These are phyloP conservation scores for Daedaleopsis nitida DNA, from an alignment of 768 basidiomycete genomes.

Conservation along the genomic window DNA sequence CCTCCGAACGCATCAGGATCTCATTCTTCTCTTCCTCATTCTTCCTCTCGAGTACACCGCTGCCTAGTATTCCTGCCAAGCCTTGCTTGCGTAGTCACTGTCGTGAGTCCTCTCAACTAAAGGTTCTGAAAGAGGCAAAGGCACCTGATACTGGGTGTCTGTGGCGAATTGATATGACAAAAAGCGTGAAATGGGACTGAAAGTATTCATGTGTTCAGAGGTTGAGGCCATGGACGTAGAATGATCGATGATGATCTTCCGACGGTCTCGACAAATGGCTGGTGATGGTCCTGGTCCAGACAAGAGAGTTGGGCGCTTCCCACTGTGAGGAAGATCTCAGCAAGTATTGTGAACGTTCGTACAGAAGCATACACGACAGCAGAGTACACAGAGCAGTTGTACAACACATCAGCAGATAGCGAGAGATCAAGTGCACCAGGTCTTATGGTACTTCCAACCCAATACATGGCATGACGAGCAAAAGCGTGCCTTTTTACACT, in stretches of 20 bases:
- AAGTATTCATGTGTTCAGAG: not conserved
- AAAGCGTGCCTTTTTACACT: conserved; percentile 23
- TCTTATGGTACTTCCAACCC: conserved; percentile 27
- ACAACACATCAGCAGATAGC: too few species aligned
- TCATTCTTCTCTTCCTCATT: conserved; percentile 46
- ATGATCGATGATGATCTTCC: too few species aligned
- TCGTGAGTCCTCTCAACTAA: not conserved
- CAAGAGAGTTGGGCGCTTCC: too few species aligned
- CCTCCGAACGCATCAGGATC: conserved; percentile 51
- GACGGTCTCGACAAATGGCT: too few species aligned
- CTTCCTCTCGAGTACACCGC: conserved; percentile 38
- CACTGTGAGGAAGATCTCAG: too few species aligned
- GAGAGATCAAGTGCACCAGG: conserved; percentile 17
- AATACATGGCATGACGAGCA: conserved; percentile 19
- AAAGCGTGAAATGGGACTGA: conserved; percentile 30
- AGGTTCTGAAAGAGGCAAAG: conserved; percentile 2
- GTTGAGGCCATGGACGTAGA: too few species aligned
- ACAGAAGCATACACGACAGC: not conserved
- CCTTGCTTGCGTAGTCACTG: conserved; percentile 55
- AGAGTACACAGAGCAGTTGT: too few species aligned
- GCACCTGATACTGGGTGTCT: conserved; percentile 63
- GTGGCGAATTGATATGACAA: conserved; percentile 51
- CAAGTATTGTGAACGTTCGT: too few species aligned
- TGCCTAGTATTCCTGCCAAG: conserved; percentile 55
- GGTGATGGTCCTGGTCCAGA: too few species aligned